phyloP scores from a whole-genome alignment of 2,329 filamentous ascomycete genomes.

The Beauveria australis region DNA sequence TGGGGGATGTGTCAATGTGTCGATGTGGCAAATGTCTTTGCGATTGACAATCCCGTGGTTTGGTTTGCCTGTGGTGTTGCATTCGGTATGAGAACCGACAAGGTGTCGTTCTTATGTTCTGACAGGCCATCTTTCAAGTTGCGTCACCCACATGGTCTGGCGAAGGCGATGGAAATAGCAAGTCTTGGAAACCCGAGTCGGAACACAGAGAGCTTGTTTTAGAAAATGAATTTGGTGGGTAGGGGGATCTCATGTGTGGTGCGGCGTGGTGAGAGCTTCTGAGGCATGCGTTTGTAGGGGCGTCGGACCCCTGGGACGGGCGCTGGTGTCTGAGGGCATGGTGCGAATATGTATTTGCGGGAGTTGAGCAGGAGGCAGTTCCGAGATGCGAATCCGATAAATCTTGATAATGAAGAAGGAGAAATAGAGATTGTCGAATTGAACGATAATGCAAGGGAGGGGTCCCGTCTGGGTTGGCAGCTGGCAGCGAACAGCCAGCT shows the following conservation, averaged over 20 bases:
- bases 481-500: not conserved
- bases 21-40: not conserved
- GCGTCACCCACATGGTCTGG: too few relatives aligned
- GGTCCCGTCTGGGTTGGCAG: not conserved
- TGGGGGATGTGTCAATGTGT: not conserved
- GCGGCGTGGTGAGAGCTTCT: conserved; percentile 4
- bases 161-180: not conserved
- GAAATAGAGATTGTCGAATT: not conserved
- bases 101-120: not conserved
- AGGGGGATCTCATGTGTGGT: not conserved
- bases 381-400: not conserved
- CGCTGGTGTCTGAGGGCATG: not conserved
- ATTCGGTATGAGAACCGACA: not conserved
- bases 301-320: not conserved
- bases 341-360: not conserved
- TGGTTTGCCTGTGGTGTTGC: not conserved
- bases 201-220: not conserved
- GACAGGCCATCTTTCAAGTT: too few relatives aligned
- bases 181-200: not conserved
- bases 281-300: conserved; percentile 4
- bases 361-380: not conserved
- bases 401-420: not conserved
- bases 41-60: not conserved
- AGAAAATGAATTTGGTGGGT: not conserved
- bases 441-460: not conserved